Conservation (phyloP, 2,329 filamentous ascomycete genomes). For the Colletotrichum sidae region DNA sequence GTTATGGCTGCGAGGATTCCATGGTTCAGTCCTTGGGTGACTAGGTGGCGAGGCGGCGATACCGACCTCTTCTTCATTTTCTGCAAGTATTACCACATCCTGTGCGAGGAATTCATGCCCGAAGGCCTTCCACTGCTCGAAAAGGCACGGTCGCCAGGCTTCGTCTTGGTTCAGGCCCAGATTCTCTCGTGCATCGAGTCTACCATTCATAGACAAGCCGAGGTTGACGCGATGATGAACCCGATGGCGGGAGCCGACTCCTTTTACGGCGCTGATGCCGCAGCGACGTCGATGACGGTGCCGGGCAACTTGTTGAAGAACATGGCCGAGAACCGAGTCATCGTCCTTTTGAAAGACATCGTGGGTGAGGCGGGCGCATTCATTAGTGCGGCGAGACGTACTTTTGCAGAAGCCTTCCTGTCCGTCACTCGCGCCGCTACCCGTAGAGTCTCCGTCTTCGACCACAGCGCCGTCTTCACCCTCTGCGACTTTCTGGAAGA, state of each 20-base stretch:
- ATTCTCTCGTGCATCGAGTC: constrained; percentile 83
- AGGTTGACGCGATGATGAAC: constrained; percentile 58
- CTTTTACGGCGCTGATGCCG: constrained; percentile 70
- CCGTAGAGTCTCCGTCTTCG: constrained; percentile 80
- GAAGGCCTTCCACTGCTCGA: constrained; percentile 62
- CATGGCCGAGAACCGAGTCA: constrained; percentile 89
- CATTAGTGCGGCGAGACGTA: constrained; percentile 63
- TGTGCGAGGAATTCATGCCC: constrained; percentile 80
- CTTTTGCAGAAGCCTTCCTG: constrained; percentile 83
- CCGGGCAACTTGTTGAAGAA: constrained; percentile 77
- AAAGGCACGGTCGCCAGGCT: constrained; percentile 76
- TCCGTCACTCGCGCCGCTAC: constrained; percentile 79
- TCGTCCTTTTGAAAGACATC: constrained; percentile 85
- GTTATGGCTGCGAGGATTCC: constrained; percentile 78
- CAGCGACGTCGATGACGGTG: constrained; percentile 71
- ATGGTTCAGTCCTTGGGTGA: constrained; percentile 88
- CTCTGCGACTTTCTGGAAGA: constrained; percentile 94
- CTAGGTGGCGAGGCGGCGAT: constrained; percentile 87
- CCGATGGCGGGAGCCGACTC: constrained; percentile 57
- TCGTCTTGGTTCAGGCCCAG: constrained; percentile 85
- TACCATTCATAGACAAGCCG: constrained; percentile 82
- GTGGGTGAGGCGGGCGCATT: constrained; percentile 63
- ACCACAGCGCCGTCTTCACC: constrained; percentile 86
- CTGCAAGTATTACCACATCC: constrained; percentile 85
- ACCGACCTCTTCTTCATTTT: constrained; percentile 94